Conservation (phyloP, 768 basidiomycete species). For the Leccinum ochraceum region DNA sequence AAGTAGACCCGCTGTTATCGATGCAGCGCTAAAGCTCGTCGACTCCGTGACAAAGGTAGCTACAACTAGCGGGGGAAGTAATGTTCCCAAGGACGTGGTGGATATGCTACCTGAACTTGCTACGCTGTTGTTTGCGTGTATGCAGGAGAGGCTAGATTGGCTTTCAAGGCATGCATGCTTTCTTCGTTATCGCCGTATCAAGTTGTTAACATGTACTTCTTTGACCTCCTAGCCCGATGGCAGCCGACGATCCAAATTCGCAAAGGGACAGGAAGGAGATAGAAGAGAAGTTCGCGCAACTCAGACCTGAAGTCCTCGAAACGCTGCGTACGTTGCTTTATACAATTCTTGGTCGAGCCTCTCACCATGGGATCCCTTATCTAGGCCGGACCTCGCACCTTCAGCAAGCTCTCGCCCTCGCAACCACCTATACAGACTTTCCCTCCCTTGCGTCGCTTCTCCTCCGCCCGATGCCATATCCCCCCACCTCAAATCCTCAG, state of each 20-base stretch:
- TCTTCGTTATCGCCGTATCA: not conserved
- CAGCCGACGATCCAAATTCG: constrained; percentile 46
- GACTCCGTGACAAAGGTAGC: constrained; percentile 50
- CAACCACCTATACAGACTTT: constrained; percentile 88
- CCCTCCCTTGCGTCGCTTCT: constrained; percentile 82
- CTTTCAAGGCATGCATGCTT: constrained; percentile 55
- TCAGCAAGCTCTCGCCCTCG: constrained; percentile 74
- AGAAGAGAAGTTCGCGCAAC: constrained; percentile 62
- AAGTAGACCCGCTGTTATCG: constrained; percentile 65
- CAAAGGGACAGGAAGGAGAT: constrained; percentile 61
- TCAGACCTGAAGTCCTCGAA: constrained; percentile 77
- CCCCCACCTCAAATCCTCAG: constrained; percentile 65
- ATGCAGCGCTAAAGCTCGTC: constrained; percentile 71
- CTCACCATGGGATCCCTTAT: constrained; percentile 1
- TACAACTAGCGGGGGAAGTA: constrained; percentile 13
- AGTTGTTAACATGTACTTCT: constrained; percentile 2
- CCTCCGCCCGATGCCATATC: constrained; percentile 63
- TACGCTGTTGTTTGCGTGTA: constrained; percentile 58
- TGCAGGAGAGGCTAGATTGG: constrained; percentile 71
- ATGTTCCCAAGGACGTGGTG: constrained; percentile 39
- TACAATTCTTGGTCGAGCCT: not conserved
- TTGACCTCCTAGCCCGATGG: constrained; percentile 40
- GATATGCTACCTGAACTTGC: constrained; percentile 68
- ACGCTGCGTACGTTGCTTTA: constrained; percentile 65
- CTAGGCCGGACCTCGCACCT: constrained; percentile 68